These are phyloP conservation scores for Fusarium penzigii DNA, from an alignment of 2,329 filamentous ascomycete species.

Conservation along the genomic window DNA sequence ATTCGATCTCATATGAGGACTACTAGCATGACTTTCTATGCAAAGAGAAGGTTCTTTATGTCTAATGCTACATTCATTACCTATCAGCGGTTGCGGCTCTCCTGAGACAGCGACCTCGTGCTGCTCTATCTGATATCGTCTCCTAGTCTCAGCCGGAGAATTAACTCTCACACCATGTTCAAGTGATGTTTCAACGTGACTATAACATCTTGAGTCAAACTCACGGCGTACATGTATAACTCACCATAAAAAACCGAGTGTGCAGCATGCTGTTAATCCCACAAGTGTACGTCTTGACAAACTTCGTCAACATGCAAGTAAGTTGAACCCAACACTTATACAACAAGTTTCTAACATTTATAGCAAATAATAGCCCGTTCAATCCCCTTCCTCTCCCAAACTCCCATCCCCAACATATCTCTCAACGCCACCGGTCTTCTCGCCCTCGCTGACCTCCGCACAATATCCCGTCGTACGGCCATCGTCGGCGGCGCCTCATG, in stretches of 20 bases:
- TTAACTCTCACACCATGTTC: not conserved
- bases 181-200: not conserved
- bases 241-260: not conserved
- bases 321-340: not conserved
- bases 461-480: slow-evolving; percentile 56
- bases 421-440: slow-evolving; percentile 57
- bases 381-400: slow-evolving; percentile 43
- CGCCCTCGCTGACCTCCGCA: slow-evolving; percentile 59
- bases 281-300: too few species aligned
- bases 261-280: not conserved
- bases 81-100: not conserved
- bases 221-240: not conserved
- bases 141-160: not conserved
- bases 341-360: slow-evolving; percentile 1
- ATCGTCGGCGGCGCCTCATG: slow-evolving; percentile 57
- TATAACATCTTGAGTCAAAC: not conserved
- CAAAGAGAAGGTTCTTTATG: too few species aligned
- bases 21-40: too few species aligned
- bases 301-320: not conserved
- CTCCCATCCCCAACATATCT: slow-evolving; percentile 46
- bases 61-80: too few species aligned
- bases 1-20: too few species aligned
- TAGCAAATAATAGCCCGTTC: slow-evolving; percentile 14
- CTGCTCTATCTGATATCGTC: not conserved
- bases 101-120: not conserved